Evolutionary conservation across 371 early-diverging fungal genomes (phyloP).

Genomic region (Circinella minor): DNA sequence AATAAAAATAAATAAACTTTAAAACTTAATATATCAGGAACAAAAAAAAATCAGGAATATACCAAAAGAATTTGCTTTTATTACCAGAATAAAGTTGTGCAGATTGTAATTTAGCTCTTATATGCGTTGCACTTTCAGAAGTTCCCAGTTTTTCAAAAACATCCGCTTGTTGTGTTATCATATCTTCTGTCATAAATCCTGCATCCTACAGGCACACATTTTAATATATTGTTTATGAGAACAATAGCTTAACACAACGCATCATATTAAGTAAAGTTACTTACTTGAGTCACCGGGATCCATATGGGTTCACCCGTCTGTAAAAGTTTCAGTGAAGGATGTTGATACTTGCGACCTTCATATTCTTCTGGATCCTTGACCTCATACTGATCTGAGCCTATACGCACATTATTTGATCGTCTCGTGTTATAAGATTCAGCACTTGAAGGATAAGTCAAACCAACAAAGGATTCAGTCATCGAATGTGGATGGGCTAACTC

Average conservation of each 20-base stretch:
- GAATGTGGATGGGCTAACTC: slow-evolving; percentile 31
- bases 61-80: neutral
- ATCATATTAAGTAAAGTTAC: neutral
- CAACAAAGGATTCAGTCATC: slow-evolving; percentile 52
- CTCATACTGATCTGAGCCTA: slow-evolving; percentile 18
- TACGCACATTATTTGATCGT: slow-evolving; percentile 29
- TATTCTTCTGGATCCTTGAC: slow-evolving; percentile 32
- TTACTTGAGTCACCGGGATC: slow-evolving; percentile 75
- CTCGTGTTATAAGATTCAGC: slow-evolving; percentile 20
- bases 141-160: slow-evolving; percentile 81
- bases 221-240: neutral
- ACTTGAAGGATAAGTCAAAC: slow-evolving; percentile 49
- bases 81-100: slow-evolving; percentile 76
- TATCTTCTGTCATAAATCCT: slow-evolving; percentile 90
- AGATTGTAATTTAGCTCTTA: slow-evolving; percentile 81
- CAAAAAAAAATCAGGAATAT: too few species aligned
- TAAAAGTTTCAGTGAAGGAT: slow-evolving; percentile 39
- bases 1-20: neutral
- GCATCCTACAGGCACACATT: slow-evolving; percentile 47
- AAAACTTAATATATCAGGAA: too few species aligned
- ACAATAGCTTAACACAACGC: too few species aligned
- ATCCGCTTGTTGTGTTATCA: slow-evolving; percentile 80
- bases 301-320: slow-evolving; percentile 65
- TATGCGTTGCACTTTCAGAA: slow-evolving; percentile 70
- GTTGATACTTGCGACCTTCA: slow-evolving; percentile 36